Evolutionary conservation across 441 rosid genomes (phyloP).

Genomic region (Gossypium lobatum): DNA sequence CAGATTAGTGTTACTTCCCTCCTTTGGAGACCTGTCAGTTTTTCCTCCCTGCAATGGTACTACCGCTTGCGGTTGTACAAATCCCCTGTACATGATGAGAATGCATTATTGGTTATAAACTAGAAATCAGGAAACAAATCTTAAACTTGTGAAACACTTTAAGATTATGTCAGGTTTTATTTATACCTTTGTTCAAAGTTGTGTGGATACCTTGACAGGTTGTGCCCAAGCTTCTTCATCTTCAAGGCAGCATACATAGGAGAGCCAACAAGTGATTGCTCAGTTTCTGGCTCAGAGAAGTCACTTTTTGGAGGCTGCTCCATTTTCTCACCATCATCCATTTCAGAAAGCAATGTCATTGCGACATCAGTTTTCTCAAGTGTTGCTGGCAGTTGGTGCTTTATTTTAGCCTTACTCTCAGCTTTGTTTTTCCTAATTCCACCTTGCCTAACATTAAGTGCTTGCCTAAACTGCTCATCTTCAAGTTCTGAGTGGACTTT

Average conservation of each 20-base stretch:
- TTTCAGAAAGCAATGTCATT: slow-evolving; percentile 36
- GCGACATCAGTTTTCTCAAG: slow-evolving; percentile 51
- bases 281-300: slow-evolving; percentile 71
- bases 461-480: slow-evolving; percentile 75
- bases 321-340: slow-evolving; percentile 31
- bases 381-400: slow-evolving; percentile 54
- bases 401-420: slow-evolving; percentile 56
- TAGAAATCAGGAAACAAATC: background rate
- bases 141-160: background rate
- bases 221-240: slow-evolving; percentile 49
- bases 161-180: background rate
- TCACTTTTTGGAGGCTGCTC: slow-evolving; percentile 54
- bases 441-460: slow-evolving; percentile 72
- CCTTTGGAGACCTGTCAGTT: slow-evolving; percentile 48
- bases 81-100: slow-evolving; percentile 34
- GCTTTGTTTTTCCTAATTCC: slow-evolving; percentile 60
- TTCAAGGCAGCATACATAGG: slow-evolving; percentile 31
- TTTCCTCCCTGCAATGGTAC: slow-evolving; percentile 36
- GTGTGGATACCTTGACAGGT: slow-evolving; percentile 44
- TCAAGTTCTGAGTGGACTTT: slow-evolving; percentile 56
- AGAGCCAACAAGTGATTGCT: slow-evolving; percentile 36
- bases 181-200: slow-evolving; percentile 57
- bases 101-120: slow-evolving; percentile 4
- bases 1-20: slow-evolving; percentile 35
- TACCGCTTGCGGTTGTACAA: slow-evolving; percentile 26